Conservation (phyloP, 2,329 filamentous ascomycete species). For the Colletotrichum filicis region DNA sequence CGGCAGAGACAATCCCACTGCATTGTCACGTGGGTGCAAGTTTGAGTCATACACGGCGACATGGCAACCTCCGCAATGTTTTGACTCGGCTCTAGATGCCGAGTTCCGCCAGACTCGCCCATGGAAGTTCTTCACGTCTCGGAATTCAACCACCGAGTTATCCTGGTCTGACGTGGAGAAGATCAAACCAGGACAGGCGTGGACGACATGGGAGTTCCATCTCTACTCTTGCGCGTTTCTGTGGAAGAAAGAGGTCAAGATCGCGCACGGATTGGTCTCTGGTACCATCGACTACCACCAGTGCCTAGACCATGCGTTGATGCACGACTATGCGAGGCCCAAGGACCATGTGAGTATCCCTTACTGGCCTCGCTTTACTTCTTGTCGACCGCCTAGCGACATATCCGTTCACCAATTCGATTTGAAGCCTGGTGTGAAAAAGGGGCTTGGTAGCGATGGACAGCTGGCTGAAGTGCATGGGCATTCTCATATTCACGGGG, state of each 20-base stretch:
- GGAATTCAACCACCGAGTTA: background rate
- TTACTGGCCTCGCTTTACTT: background rate
- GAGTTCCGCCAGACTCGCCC: background rate
- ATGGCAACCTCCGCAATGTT: slow-evolving; percentile 6
- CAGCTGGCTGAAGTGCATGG: background rate
- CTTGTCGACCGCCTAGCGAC: background rate
- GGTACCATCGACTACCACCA: slow-evolving; percentile 17
- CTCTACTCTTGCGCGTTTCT: slow-evolving; percentile 5
- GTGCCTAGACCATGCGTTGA: slow-evolving; percentile 10
- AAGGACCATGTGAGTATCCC: slow-evolving; percentile 1
- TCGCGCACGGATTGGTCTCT: slow-evolving; percentile 6
- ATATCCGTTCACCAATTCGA: background rate
- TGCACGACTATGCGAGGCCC: slow-evolving; percentile 6
- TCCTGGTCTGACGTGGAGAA: background rate
- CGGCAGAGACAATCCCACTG: background rate
- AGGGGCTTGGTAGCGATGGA: background rate
- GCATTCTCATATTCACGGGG: background rate
- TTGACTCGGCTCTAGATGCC: background rate
- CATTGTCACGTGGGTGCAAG: background rate
- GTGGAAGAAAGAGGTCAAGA: slow-evolving; percentile 15
- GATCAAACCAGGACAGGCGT: background rate
- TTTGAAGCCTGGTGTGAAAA: background rate
- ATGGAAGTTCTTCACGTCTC: background rate
- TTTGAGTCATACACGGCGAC: slow-evolving; percentile 18
- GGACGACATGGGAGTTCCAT: slow-evolving; percentile 15